phyloP scores from a whole-genome alignment of 2,329 filamentous ascomycete genomes.

The Claviceps arundinis region DNA sequence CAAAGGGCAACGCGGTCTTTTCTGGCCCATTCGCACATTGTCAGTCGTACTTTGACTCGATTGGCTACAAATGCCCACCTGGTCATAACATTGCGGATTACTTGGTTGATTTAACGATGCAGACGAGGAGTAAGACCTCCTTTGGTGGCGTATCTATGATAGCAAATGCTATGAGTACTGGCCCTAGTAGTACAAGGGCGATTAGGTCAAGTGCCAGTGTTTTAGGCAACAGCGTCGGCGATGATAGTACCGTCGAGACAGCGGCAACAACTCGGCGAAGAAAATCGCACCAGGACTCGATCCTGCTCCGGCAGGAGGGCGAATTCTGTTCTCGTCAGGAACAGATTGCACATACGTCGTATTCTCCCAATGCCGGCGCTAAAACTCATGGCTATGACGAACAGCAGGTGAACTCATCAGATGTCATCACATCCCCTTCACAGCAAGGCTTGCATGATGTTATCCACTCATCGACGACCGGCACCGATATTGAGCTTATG shows the following conservation, averaged over 20 bases:
- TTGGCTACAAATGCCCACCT: slow-evolving; percentile 85
- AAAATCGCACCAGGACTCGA: slow-evolving; percentile 61
- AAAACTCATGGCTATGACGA: slow-evolving; percentile 38
- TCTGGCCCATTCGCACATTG: slow-evolving; percentile 83
- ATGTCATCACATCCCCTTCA: slow-evolving; percentile 39
- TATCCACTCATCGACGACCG: slow-evolving; percentile 43
- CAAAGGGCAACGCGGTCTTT: slow-evolving; percentile 80
- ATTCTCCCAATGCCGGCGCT: slow-evolving; percentile 41
- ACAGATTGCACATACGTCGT: slow-evolving; percentile 48
- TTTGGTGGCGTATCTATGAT: slow-evolving; percentile 39
- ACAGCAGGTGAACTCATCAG: slow-evolving; percentile 32
- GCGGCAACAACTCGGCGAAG: slow-evolving; percentile 50
- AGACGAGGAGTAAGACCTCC: slow-evolving; percentile 54
- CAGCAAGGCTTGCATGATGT: slow-evolving; percentile 57
- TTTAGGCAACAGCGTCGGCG: slow-evolving; percentile 61
- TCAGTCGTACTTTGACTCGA: slow-evolving; percentile 81
- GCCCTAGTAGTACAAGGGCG: slow-evolving; percentile 74
- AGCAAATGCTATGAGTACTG: slow-evolving; percentile 50
- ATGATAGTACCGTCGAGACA: slow-evolving; percentile 48
- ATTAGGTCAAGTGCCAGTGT: slow-evolving; percentile 84
- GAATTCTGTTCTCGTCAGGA: slow-evolving; percentile 78
- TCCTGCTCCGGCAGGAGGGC: slow-evolving; percentile 75
- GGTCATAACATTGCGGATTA: slow-evolving; percentile 99
- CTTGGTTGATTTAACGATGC: slow-evolving; percentile 94
- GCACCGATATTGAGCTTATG: slow-evolving; percentile 71